Percentiles rank a stretch among this genome's conserved stretches.
Evolutionary conservation across 176 grass and related monocot genomes (phyloP).

Genomic region (Avena sativa): DNA sequence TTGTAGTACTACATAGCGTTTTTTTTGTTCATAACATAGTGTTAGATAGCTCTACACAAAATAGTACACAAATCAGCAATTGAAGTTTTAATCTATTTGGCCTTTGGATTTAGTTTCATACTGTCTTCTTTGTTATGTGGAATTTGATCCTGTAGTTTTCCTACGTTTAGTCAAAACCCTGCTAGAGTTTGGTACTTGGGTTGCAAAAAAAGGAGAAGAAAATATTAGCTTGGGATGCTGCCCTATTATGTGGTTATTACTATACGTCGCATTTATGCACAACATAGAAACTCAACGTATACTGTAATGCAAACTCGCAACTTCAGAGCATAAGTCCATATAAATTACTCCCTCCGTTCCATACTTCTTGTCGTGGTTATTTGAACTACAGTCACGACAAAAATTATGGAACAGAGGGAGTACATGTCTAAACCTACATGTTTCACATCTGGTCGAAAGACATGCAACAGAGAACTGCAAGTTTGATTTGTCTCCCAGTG

Average conservation of each 20-base stretch:
- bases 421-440: not conserved
- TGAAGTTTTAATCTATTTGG: not conserved
- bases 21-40: not conserved
- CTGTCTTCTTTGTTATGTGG: not conserved
- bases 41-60: not conserved
- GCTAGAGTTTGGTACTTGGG: slow-evolving; percentile 5
- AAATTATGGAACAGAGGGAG: no score
- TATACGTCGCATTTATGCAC: not conserved
- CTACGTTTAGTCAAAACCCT: slow-evolving; percentile 23
- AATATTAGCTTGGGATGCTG: not conserved
- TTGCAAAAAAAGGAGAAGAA: not conserved
- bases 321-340: slow-evolving; percentile 17
- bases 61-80: not conserved
- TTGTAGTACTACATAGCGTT: not conserved
- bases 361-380: no score
- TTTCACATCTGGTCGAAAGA: slow-evolving; percentile 9
- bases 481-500: not conserved
- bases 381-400: no score
- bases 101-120: not conserved
- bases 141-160: not conserved
- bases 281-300: not conserved
- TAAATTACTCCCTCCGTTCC: not conserved
- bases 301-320: not conserved
- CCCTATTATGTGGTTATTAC: not conserved
- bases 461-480: not conserved